These are phyloP conservation scores for Populus hybrid DNA, from an alignment of 441 rosid genomes.

Conservation along the genomic window DNA sequence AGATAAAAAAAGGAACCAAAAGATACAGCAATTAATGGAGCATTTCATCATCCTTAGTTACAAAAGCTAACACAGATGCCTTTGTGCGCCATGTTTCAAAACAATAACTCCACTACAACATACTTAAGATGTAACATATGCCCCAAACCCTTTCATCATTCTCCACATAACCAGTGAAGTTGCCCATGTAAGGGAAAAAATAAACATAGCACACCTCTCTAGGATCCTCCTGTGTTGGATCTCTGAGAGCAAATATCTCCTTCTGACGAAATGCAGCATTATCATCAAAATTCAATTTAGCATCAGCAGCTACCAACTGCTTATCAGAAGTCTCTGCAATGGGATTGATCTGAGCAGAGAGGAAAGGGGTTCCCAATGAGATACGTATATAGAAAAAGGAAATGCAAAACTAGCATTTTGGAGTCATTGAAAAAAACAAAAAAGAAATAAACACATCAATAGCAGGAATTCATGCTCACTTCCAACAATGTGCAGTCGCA, in stretches of 20 bases:
- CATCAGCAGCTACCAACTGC: conserved; percentile 97
- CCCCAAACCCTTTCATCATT: background rate
- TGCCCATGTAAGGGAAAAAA: background rate
- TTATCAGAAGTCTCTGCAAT: conserved; percentile 87
- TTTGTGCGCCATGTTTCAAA: background rate
- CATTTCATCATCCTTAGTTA: background rate
- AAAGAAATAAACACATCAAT: background rate
- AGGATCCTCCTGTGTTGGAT: conserved; percentile 97
- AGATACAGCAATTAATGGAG: background rate
- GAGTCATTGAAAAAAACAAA: background rate
- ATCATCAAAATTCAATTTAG: conserved; percentile 97
- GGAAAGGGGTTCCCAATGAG: conserved; percentile 10
- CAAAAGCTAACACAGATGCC: background rate
- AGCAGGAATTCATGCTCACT: conserved; percentile 47
- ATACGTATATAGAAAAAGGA: conserved; percentile 3
- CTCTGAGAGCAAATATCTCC: conserved; percentile 72
- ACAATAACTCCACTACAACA: background rate
- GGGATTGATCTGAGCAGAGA: conserved; percentile 77
- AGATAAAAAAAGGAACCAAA: background rate
- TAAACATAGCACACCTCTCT: conserved; percentile 58
- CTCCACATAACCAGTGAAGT: background rate
- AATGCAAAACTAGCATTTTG: background rate
- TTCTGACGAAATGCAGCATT: conserved; percentile 93
- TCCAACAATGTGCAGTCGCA: conserved; percentile 91
- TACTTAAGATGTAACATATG: background rate